Evolutionary conservation across 1,284 basidiomycete genomes (phyloP).

Genomic region (Butyriboletus appendiculatus): DNA sequence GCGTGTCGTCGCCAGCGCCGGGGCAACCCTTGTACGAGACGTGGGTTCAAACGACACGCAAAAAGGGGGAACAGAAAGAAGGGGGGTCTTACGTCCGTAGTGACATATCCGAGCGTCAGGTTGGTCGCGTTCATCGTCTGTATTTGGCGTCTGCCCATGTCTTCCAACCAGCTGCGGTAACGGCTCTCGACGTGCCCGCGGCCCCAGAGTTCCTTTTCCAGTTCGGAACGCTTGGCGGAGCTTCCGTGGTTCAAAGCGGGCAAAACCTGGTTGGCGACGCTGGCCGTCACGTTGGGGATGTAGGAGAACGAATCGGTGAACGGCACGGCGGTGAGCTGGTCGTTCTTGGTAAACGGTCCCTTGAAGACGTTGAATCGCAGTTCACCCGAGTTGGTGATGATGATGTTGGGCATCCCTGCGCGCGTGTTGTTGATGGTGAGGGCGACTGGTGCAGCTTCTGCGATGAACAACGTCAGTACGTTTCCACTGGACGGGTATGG

Average conservation of each 20-base stretch:
- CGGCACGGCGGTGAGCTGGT: slow-evolving; percentile 72
- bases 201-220: slow-evolving; percentile 45
- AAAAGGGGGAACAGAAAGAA: too few relatives aligned
- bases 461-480: slow-evolving; percentile 59
- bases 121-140: slow-evolving; percentile 38
- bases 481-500: slow-evolving; percentile 70
- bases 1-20: slow-evolving; percentile 68
- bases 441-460: slow-evolving; percentile 58
- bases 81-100: slow-evolving; percentile 53
- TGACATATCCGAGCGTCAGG: slow-evolving; percentile 74
- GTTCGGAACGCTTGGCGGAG: slow-evolving; percentile 36
- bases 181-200: slow-evolving; percentile 52
- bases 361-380: slow-evolving; percentile 72
- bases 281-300: slow-evolving; percentile 51
- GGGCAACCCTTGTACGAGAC: slow-evolving; percentile 53
- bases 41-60: neutral
- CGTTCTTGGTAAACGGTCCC: slow-evolving; percentile 77
- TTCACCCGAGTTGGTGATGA: slow-evolving; percentile 75
- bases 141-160: slow-evolving; percentile 46
- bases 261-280: slow-evolving; percentile 54
- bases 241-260: slow-evolving; percentile 52
- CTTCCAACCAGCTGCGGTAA: slow-evolving; percentile 56
- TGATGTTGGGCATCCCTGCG: slow-evolving; percentile 58
- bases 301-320: slow-evolving; percentile 63
- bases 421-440: slow-evolving; percentile 63